Evolutionary conservation across 2,329 filamentous ascomycete species (phyloP).

Genomic region (Pestalotiopsis sp.): DNA sequence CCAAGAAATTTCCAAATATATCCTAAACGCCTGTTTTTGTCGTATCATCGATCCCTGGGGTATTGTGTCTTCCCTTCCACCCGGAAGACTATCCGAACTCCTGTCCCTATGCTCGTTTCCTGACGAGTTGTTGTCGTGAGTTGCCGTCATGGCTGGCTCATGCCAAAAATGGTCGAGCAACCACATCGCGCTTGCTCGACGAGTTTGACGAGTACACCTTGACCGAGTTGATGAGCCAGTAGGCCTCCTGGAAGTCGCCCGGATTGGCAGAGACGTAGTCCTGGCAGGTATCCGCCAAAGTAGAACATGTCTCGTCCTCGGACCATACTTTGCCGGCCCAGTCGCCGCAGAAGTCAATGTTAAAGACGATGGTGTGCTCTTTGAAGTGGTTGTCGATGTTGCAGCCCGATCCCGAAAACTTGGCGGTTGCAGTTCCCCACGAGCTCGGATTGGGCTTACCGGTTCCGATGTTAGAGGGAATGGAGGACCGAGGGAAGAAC

Average conservation of each 20-base stretch:
- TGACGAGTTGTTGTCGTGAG: background rate
- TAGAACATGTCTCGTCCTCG: conserved; percentile 57
- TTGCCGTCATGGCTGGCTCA: background rate
- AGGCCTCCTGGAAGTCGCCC: conserved; percentile 69
- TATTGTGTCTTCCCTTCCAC: background rate
- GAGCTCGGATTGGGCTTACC: conserved; percentile 63
- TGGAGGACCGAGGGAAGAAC: conserved; percentile 72
- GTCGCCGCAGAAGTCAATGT: conserved; percentile 84
- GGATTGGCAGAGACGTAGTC: conserved; percentile 75
- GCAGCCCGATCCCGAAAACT: conserved; percentile 70
- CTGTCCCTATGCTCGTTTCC: background rate
- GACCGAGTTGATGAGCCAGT: conserved; percentile 76
- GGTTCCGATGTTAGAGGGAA: conserved; percentile 65
- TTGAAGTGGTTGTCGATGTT: conserved; percentile 72
- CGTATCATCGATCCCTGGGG: background rate
- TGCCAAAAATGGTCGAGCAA: conserved; percentile 1
- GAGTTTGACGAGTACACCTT: conserved; percentile 55
- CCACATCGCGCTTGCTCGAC: conserved; percentile 5
- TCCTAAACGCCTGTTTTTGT: conserved; percentile 7
- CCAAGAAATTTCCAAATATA: conserved; percentile 4
- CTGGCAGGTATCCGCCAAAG: conserved; percentile 66
- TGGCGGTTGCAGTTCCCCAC: conserved; percentile 73
- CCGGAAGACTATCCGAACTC: background rate
- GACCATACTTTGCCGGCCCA: conserved; percentile 79
- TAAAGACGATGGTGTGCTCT: conserved; percentile 75